Evolutionary conservation across 768 basidiomycete species (phyloP).

Genomic region (Rhodotorula kratochvilovae): DNA sequence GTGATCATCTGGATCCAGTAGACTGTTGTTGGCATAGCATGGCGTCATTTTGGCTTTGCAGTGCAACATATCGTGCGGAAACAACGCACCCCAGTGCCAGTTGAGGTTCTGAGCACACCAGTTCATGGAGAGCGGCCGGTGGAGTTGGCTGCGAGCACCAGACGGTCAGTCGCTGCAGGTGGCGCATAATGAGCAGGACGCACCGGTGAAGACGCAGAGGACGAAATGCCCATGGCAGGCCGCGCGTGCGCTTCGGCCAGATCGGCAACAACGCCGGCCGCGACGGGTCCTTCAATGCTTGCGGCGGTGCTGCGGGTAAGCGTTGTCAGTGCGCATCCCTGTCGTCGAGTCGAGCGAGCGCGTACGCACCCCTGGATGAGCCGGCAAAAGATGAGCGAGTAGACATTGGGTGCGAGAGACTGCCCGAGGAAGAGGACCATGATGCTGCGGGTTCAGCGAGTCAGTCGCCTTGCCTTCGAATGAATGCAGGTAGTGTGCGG

Average conservation of each 20-base stretch:
- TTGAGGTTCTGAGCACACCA: constrained; percentile 38
- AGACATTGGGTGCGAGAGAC: constrained; percentile 35
- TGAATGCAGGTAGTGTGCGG: no score
- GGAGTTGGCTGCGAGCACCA: no score
- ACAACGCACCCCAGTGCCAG: constrained; percentile 35
- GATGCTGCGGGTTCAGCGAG: no score
- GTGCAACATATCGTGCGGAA: no score
- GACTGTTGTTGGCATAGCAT: not conserved
- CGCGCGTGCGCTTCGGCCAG: constrained; percentile 20
- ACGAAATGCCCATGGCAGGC: constrained; percentile 36
- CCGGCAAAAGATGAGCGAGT: constrained; percentile 26
- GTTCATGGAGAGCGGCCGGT: constrained; percentile 34
- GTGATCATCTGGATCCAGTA: constrained; percentile 42
- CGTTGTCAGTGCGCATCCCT: no score
- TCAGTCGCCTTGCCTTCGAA: no score
- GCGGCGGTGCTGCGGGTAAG: not conserved
- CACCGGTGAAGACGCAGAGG: constrained; percentile 35
- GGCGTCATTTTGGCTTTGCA: no score
- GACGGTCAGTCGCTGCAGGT: no score
- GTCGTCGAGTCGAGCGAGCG: no score
- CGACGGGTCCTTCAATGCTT: not conserved
- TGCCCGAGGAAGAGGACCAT: constrained; percentile 34
- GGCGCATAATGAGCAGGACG: no score
- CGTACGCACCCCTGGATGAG: constrained; percentile 24
- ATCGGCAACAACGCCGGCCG: constrained; percentile 37